Conservation (phyloP, 2,329 filamentous ascomycete species). For the Calcarisporium arbuscula region DNA sequence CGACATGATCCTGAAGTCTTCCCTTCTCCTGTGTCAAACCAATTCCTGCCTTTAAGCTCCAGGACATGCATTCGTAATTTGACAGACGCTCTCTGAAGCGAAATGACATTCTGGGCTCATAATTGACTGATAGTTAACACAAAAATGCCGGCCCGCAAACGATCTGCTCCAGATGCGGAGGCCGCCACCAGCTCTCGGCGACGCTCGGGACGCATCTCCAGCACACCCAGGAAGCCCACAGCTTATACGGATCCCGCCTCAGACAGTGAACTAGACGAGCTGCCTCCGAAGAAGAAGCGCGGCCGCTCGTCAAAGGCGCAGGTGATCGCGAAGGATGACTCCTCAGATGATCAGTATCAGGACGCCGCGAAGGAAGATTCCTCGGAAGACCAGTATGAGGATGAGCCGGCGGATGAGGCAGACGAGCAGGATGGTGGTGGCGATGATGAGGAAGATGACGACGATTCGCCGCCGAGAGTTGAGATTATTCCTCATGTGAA, state of each 20-base stretch:
- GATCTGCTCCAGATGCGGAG: conserved; percentile 22
- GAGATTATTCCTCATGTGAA: conserved; percentile 29
- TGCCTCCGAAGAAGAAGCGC: conserved; percentile 14
- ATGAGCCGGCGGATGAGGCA: conserved; percentile 10
- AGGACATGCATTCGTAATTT: too few relatives aligned
- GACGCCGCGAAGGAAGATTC: conserved; percentile 12
- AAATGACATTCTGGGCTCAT: too few relatives aligned
- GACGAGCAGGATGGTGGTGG: conserved; percentile 23
- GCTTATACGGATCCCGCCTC: conserved; percentile 41
- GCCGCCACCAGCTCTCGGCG: conserved; percentile 29
- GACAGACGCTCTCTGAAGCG: too few relatives aligned
- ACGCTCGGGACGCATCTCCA: conserved; percentile 41
- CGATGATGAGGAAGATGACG: conserved; percentile 29
- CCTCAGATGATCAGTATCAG: conserved; percentile 13
- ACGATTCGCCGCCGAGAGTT: conserved; percentile 27
- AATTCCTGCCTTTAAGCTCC: too few relatives aligned
- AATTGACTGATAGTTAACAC: too few relatives aligned
- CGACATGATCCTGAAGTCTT: too few relatives aligned
- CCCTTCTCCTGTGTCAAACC: too few relatives aligned
- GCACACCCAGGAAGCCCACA: conserved; percentile 40
- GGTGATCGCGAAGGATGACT: conserved; percentile 10
- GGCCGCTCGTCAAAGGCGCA: conserved; percentile 18
- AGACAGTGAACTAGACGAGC: conserved; percentile 8
- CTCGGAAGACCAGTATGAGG: conserved; percentile 16
- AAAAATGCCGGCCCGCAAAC: conserved; percentile 35